phyloP scores from a whole-genome alignment of 345 rosid genomes.

The Microthlaspi erraticum region DNA sequence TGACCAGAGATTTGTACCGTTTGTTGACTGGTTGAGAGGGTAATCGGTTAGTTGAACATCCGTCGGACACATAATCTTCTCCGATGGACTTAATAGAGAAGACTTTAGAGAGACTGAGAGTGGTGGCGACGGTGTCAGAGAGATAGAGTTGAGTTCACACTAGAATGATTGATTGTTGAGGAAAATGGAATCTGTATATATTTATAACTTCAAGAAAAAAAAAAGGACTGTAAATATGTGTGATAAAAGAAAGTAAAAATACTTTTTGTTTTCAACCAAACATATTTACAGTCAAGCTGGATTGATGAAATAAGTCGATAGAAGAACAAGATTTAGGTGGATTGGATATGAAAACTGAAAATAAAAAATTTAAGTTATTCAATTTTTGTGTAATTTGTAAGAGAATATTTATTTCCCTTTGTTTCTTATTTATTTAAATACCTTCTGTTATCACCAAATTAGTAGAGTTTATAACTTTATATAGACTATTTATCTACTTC shows the following conservation, averaged over 20 bases:
- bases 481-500: too few relatives aligned
- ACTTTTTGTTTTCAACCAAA: too few relatives aligned
- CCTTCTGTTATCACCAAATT: too few relatives aligned
- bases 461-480: too few relatives aligned
- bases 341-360: not conserved
- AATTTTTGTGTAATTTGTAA: too few relatives aligned
- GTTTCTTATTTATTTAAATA: too few relatives aligned
- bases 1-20: slow-evolving; percentile 57
- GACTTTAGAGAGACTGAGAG: slow-evolving; percentile 19
- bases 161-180: not conserved
- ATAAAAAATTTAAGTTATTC: not conserved
- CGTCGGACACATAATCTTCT: slow-evolving; percentile 29
- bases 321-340: too few relatives aligned
- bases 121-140: not conserved
- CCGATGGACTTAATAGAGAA: not conserved
- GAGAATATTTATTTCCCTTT: too few relatives aligned
- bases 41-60: slow-evolving; percentile 52
- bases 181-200: slow-evolving; percentile 14
- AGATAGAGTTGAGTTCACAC: not conserved
- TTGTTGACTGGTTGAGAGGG: slow-evolving; percentile 39
- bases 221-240: not conserved
- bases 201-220: not conserved
- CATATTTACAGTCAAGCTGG: too few relatives aligned
- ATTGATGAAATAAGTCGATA: too few relatives aligned
- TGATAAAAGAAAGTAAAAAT: too few relatives aligned